Evolutionary conservation across 495 filamentous ascomycete species (phyloP).

Genomic region (Neurospora sp.): DNA sequence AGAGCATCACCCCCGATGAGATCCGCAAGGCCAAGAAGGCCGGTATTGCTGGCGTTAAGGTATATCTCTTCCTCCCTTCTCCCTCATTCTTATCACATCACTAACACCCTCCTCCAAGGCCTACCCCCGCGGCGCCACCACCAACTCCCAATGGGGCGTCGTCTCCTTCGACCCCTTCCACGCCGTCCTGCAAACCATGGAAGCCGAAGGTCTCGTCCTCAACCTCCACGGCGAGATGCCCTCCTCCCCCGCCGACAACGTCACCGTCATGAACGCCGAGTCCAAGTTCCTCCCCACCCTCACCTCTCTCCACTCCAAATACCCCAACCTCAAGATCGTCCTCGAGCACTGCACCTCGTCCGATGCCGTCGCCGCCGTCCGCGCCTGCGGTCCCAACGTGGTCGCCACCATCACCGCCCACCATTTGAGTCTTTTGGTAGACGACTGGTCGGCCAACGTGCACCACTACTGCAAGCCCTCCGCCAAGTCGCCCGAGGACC

Average conservation of each 20-base stretch:
- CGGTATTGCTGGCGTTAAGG: constrained; percentile 57
- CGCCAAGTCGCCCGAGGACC: constrained; percentile 62
- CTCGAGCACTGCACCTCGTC: constrained; percentile 71
- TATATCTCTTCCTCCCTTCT: not conserved
- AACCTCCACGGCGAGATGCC: constrained; percentile 52
- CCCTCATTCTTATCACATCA: not conserved
- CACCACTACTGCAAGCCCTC: constrained; percentile 85
- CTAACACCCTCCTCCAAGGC: not conserved
- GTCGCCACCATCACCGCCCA: constrained; percentile 64
- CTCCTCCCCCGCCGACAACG: constrained; percentile 48
- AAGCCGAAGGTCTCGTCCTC: constrained; percentile 41
- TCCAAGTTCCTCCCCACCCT: constrained; percentile 70
- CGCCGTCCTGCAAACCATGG: constrained; percentile 72
- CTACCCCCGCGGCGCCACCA: constrained; percentile 52
- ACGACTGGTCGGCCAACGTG: constrained; percentile 60
- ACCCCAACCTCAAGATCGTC: constrained; percentile 74
- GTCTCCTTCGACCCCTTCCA: constrained; percentile 54
- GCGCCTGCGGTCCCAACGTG: constrained; percentile 63
- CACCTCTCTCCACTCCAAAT: constrained; percentile 55
- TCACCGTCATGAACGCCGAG: constrained; percentile 74
- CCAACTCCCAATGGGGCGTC: constrained; percentile 76
- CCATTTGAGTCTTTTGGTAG: constrained; percentile 61
- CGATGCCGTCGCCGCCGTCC: constrained; percentile 73
- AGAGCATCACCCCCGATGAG: constrained; percentile 64
- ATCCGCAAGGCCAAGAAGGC: constrained; percentile 61